These are phyloP conservation scores for Yamadazyma siamensis DNA, from an alignment of 1,139 yeast genomes.

Conservation along the genomic window DNA sequence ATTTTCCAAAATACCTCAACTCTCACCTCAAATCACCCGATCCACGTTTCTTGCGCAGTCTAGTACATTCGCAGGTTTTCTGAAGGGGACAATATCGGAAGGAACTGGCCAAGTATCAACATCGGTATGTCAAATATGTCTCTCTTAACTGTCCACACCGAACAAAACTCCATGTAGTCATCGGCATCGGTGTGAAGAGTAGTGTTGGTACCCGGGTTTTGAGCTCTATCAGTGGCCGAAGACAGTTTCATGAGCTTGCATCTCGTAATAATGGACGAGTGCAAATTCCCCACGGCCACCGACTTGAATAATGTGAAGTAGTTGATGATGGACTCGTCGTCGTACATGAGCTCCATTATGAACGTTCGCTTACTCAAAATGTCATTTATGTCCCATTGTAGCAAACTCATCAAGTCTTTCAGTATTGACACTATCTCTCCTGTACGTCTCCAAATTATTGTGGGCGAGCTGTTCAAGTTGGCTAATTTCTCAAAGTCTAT, in stretches of 20 bases:
- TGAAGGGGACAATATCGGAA: conserved; percentile 36
- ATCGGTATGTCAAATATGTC: conserved; percentile 87
- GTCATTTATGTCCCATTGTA: conserved; percentile 52
- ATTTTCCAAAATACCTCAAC: no score
- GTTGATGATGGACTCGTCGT: conserved; percentile 43
- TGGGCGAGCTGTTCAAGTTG: conserved; percentile 60
- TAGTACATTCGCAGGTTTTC: conserved; percentile 17
- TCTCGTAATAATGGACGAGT: conserved; percentile 49
- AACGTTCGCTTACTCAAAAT: conserved; percentile 51
- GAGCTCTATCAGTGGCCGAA: conserved; percentile 1
- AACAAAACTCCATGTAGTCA: conserved; percentile 48
- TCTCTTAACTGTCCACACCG: conserved; percentile 69
- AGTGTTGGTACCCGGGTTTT: conserved; percentile 1
- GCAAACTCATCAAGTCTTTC: conserved; percentile 59
- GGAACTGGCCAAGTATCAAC: conserved; percentile 46
- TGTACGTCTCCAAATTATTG: conserved; percentile 74
- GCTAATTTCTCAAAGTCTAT: conserved; percentile 63
- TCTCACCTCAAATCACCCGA: no score
- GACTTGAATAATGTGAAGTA: conserved; percentile 45
- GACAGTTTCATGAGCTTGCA: conserved; percentile 40
- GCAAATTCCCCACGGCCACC: conserved; percentile 49
- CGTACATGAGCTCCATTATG: conserved; percentile 49
- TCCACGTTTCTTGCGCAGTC: no score
- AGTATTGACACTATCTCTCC: conserved; percentile 74
- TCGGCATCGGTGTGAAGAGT: no score